A percentile compares a stretch with the other conserved stretches of the same genome.
Evolutionary conservation across 345 rosid species (phyloP).

Genomic region (Brassica juncea): DNA sequence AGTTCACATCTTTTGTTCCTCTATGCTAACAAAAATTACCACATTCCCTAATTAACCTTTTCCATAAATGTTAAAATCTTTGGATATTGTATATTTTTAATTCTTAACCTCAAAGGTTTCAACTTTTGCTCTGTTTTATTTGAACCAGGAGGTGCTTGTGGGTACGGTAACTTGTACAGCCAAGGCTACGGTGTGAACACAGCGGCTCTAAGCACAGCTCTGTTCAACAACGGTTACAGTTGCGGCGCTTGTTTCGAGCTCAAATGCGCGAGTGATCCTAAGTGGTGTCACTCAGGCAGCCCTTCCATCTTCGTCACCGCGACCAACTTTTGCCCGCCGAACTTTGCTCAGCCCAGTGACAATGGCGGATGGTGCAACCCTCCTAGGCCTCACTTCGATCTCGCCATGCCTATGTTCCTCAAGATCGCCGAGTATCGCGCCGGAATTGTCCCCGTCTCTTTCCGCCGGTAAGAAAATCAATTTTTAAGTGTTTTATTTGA

Average conservation of each 20-base stretch:
- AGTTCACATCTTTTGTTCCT: neutral
- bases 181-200: slow-evolving; percentile 81
- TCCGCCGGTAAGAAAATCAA: slow-evolving; percentile 59
- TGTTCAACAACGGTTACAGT: slow-evolving; percentile 67
- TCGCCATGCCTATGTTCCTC: slow-evolving; percentile 77
- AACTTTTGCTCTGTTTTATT: neutral
- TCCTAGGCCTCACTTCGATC: slow-evolving; percentile 69
- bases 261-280: slow-evolving; percentile 56
- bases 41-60: slow-evolving; percentile 17
- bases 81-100: neutral
- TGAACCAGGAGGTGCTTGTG: slow-evolving; percentile 72
- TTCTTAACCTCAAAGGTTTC: neutral
- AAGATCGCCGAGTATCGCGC: slow-evolving; percentile 76
- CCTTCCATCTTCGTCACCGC: slow-evolving; percentile 69
- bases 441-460: slow-evolving; percentile 69
- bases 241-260: slow-evolving; percentile 78
- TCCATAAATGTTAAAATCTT: neutral
- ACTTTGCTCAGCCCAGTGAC: slow-evolving; percentile 60
- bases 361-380: slow-evolving; percentile 87
- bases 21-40: neutral
- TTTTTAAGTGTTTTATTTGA: neutral
- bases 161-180: slow-evolving; percentile 74
- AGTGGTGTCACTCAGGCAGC: slow-evolving; percentile 63
- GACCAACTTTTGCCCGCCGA: slow-evolving; percentile 65
- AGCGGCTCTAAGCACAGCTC: slow-evolving; percentile 71